Conservation (phyloP, 1,139 yeast species). For the Taphrina pruni region DNA sequence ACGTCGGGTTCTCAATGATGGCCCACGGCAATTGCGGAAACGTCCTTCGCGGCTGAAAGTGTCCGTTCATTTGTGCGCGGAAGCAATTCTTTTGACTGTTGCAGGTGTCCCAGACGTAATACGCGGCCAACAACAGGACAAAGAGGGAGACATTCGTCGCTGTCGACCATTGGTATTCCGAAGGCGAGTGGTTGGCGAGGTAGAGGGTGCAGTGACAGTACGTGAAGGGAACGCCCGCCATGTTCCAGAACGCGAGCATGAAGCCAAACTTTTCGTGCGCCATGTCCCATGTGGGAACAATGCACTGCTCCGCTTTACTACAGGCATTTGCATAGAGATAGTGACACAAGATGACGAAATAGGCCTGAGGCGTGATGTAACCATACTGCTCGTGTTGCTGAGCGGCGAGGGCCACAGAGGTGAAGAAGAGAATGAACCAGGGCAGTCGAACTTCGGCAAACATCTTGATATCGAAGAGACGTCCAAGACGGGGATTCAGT, state of each 20-base stretch:
- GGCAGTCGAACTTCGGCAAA: slow-evolving; percentile 96
- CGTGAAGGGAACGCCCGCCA: slow-evolving; percentile 98
- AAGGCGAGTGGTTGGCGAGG: slow-evolving; percentile 80
- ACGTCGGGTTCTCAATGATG: slow-evolving; percentile 78
- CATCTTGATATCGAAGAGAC: slow-evolving; percentile 86
- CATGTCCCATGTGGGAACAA: slow-evolving; percentile 99
- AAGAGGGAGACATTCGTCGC: slow-evolving; percentile 64
- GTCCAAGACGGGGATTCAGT: slow-evolving; percentile 89
- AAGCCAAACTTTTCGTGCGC: slow-evolving; percentile 98
- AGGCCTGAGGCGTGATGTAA: slow-evolving; percentile 74
- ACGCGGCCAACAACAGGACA: slow-evolving; percentile 66
- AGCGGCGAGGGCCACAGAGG: slow-evolving; percentile 73
- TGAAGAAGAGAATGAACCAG: slow-evolving; percentile 87
- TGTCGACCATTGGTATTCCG: slow-evolving; percentile 75
- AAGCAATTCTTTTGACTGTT: slow-evolving; percentile 95
- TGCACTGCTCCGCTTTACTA: slow-evolving; percentile 95
- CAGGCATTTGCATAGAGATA: slow-evolving; percentile 97
- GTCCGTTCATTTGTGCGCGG: slow-evolving; percentile 86
- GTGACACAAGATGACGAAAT: slow-evolving; percentile 77
- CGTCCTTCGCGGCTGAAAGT: slow-evolving; percentile 71
- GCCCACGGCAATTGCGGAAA: slow-evolving; percentile 93
- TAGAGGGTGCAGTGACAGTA: slow-evolving; percentile 91
- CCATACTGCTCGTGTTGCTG: slow-evolving; percentile 86
- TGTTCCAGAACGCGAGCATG: slow-evolving; percentile 97
- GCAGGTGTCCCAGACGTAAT: slow-evolving; percentile 92